Percentiles rank a stretch among this genome's conserved stretches.
These are phyloP conservation scores for Aspergillus homomorphus DNA, from an alignment of 495 filamentous ascomycete species.

Conservation along the genomic window DNA sequence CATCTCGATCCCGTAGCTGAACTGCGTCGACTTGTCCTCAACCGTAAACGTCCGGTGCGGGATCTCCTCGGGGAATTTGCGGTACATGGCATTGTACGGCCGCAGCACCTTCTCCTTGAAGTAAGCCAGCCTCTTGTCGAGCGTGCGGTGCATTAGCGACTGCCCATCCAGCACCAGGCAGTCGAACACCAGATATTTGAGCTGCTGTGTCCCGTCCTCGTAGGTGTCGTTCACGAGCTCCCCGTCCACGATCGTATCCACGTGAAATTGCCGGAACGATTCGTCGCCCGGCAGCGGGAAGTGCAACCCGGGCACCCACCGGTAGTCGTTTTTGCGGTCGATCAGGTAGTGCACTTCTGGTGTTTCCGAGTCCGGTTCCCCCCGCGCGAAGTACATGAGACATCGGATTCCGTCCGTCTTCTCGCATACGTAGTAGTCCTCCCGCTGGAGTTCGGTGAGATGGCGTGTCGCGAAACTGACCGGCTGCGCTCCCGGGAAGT, in stretches of 20 bases:
- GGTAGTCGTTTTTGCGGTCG: slow-evolving; percentile 96
- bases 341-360: slow-evolving; percentile 76
- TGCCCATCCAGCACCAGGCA: slow-evolving; percentile 79
- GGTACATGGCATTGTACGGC: slow-evolving; percentile 71
- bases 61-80: slow-evolving; percentile 65
- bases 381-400: slow-evolving; percentile 77
- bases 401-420: slow-evolving; percentile 97
- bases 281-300: slow-evolving; percentile 69
- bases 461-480: slow-evolving; percentile 83
- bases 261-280: slow-evolving; percentile 62
- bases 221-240: slow-evolving; percentile 82
- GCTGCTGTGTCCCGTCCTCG: slow-evolving; percentile 57
- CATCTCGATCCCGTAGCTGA: slow-evolving; percentile 82
- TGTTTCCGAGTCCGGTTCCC: slow-evolving; percentile 43
- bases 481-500: slow-evolving; percentile 91
- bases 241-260: slow-evolving; percentile 81
- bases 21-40: slow-evolving; percentile 81
- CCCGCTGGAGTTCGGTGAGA: slow-evolving; percentile 67
- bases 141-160: slow-evolving; percentile 67
- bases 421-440: slow-evolving; percentile 96
- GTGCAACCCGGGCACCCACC: slow-evolving; percentile 72
- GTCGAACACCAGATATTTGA: slow-evolving; percentile 90
- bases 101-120: slow-evolving; percentile 74
- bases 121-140: slow-evolving; percentile 86
- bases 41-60: slow-evolving; percentile 72